These are phyloP conservation scores for Suhomyces sp. DNA, from an alignment of 805 yeast species.

Conservation along the genomic window DNA sequence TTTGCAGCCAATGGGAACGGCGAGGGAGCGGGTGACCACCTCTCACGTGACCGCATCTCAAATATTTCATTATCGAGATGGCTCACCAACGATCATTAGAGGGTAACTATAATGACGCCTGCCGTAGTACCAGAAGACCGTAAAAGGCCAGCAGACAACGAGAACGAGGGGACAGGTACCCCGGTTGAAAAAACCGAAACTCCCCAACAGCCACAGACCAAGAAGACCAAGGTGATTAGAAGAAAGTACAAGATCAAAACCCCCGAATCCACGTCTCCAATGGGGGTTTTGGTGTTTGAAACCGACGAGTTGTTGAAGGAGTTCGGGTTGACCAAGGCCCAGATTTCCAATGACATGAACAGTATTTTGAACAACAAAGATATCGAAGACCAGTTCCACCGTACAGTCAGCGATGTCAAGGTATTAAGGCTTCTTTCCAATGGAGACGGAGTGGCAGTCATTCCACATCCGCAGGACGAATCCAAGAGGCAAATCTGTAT, in stretches of 20 bases:
- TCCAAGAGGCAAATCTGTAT: constrained; percentile 58
- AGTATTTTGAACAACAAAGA: constrained; percentile 59
- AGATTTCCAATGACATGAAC: constrained; percentile 63
- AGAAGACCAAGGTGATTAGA: constrained; percentile 19
- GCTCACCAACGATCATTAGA: neutral
- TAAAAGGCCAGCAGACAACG: constrained; percentile 1
- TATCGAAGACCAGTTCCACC: constrained; percentile 49
- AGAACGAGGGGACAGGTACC: neutral
- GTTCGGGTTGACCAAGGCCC: constrained; percentile 40
- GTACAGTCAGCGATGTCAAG: constrained; percentile 55
- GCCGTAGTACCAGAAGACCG: constrained; percentile 3
- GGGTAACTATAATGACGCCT: constrained; percentile 1
- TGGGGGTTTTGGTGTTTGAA: constrained; percentile 75
- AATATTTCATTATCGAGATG: neutral
- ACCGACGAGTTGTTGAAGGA: constrained; percentile 55
- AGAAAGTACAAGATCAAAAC: constrained; percentile 61
- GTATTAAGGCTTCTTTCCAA: constrained; percentile 63
- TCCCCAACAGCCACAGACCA: neutral
- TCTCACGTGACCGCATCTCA: neutral
- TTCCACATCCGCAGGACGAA: constrained; percentile 52
- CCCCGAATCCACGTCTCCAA: constrained; percentile 73
- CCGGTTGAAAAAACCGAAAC: constrained; percentile 7
- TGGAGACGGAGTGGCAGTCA: constrained; percentile 83
- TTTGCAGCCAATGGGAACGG: neutral
- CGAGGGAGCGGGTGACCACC: neutral